Percentiles rank a stretch among this genome's conserved stretches.
phyloP scores from a whole-genome alignment of 2,329 filamentous ascomycete genomes.

The Dothideomycetidae sp. region DNA sequence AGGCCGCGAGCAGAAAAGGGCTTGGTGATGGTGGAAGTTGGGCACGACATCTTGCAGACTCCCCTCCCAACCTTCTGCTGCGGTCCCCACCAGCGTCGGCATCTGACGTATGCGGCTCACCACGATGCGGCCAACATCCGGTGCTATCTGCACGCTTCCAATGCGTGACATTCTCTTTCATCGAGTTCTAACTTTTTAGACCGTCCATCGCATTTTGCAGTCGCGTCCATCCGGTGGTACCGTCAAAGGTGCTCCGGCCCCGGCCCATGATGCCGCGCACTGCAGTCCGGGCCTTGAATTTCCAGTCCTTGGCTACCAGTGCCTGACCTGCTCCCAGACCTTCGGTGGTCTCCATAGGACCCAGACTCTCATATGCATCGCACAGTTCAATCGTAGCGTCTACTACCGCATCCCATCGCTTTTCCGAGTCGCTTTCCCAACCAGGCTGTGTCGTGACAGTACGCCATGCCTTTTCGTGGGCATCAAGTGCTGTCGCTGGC shows the following conservation, averaged over 20 bases:
- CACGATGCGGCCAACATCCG: no score
- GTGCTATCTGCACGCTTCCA: no score
- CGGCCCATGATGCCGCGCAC: slow-evolving; percentile 71
- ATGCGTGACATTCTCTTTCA: no score
- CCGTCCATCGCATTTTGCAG: slow-evolving; percentile 37
- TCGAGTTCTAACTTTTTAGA: slow-evolving; percentile 23
- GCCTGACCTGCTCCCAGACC: slow-evolving; percentile 37
- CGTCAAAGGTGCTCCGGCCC: slow-evolving; percentile 73
- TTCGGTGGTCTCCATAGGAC: slow-evolving; percentile 34
- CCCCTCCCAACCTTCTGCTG: no score
- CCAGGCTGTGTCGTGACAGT: slow-evolving; percentile 45
- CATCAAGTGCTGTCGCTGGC: slow-evolving; percentile 59
- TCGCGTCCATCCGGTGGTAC: slow-evolving; percentile 50
- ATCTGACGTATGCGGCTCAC: no score
- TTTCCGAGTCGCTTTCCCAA: slow-evolving; percentile 43
- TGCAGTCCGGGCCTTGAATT: slow-evolving; percentile 73
- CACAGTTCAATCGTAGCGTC: slow-evolving; percentile 68
- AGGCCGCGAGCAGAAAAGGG: no score
- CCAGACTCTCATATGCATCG: slow-evolving; percentile 66
- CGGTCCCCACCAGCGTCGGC: no score
- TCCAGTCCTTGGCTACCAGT: slow-evolving; percentile 66
- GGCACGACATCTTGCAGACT: no score
- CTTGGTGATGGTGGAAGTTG: no score
- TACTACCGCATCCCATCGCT: slow-evolving; percentile 59
- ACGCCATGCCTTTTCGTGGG: slow-evolving; percentile 82